phyloP scores from a whole-genome alignment of 1,284 basidiomycete genomes.

The Ganoderma leucocontextum region DNA sequence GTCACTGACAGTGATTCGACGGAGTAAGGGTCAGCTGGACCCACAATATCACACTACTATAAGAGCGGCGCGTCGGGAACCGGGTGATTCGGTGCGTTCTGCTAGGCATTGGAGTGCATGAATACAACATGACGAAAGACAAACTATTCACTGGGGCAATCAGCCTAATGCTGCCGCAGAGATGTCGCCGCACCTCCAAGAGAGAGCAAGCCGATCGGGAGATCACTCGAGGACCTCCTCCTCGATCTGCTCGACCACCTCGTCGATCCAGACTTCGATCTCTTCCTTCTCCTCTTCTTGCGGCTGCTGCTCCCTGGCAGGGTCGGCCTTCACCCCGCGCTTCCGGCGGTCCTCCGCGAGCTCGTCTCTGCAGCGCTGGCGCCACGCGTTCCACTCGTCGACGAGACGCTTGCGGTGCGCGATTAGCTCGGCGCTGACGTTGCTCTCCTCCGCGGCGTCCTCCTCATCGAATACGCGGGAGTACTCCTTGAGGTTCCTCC shows the following conservation, averaged over 20 bases:
- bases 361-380: conserved; percentile 67
- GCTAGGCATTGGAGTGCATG: conserved; percentile 15
- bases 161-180: conserved; percentile 15
- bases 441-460: conserved; percentile 95
- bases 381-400: conserved; percentile 99
- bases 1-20: too few species aligned
- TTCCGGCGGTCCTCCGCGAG: conserved; percentile 56
- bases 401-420: conserved; percentile 92
- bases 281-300: conserved; percentile 77
- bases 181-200: not conserved
- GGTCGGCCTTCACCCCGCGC: conserved; percentile 47
- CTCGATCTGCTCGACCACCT: conserved; percentile 90
- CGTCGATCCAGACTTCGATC: conserved; percentile 92
- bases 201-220: not conserved
- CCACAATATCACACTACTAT: not conserved
- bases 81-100: not conserved
- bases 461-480: conserved; percentile 96
- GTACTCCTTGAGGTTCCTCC: conserved; percentile 93
- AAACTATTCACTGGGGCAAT: conserved; percentile 26
- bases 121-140: conserved; percentile 31
- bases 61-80: not conserved
- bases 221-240: conserved; percentile 71
- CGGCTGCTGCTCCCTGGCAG: conserved; percentile 47
- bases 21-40: too few species aligned
- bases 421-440: conserved; percentile 92